These are phyloP conservation scores for Aspergillus luchuensis DNA, from an alignment of 2,329 filamentous ascomycete genomes.

Conservation along the genomic window DNA sequence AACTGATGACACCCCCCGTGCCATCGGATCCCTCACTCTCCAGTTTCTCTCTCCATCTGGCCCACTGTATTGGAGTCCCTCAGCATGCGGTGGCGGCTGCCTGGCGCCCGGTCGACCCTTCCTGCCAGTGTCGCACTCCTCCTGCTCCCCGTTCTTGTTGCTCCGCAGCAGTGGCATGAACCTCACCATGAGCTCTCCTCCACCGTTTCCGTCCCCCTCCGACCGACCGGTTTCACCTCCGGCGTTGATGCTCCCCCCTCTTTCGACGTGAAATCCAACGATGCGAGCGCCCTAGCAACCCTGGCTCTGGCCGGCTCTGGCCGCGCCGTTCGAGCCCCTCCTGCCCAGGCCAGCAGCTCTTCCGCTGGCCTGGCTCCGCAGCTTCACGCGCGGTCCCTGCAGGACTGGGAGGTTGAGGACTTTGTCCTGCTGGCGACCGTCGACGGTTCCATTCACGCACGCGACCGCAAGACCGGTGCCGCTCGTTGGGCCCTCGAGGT, in stretches of 20 bases:
- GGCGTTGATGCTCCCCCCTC: slow-evolving; percentile 25
- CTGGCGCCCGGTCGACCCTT: slow-evolving; percentile 58
- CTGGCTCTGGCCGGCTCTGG: slow-evolving; percentile 80
- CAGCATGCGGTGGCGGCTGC: slow-evolving; percentile 67
- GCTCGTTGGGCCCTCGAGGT: slow-evolving; percentile 83
- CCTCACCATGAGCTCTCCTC: slow-evolving; percentile 30
- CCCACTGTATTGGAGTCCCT: slow-evolving; percentile 38
- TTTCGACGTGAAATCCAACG: slow-evolving; percentile 47
- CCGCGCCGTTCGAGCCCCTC: slow-evolving; percentile 91
- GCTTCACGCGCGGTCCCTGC: slow-evolving; percentile 92
- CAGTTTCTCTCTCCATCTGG: neutral
- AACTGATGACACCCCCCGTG: slow-evolving; percentile 15
- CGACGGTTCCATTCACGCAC: slow-evolving; percentile 92
- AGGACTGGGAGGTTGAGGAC: slow-evolving; percentile 99
- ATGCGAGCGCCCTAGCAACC: slow-evolving; percentile 97
- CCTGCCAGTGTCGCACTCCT: slow-evolving; percentile 61
- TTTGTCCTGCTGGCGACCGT: slow-evolving; percentile 99
- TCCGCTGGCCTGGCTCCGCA: slow-evolving; percentile 73
- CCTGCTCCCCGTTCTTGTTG: slow-evolving; percentile 61
- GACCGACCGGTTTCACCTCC: slow-evolving; percentile 24
- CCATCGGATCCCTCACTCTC: slow-evolving; percentile 6
- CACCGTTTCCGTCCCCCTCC: slow-evolving; percentile 32
- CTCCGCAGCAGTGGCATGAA: slow-evolving; percentile 63
- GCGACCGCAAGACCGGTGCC: slow-evolving; percentile 81
- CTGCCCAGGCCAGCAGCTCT: slow-evolving; percentile 67